phyloP scores from a whole-genome alignment of 2,329 filamentous ascomycete species.

The Aspergillus fijiensis region DNA sequence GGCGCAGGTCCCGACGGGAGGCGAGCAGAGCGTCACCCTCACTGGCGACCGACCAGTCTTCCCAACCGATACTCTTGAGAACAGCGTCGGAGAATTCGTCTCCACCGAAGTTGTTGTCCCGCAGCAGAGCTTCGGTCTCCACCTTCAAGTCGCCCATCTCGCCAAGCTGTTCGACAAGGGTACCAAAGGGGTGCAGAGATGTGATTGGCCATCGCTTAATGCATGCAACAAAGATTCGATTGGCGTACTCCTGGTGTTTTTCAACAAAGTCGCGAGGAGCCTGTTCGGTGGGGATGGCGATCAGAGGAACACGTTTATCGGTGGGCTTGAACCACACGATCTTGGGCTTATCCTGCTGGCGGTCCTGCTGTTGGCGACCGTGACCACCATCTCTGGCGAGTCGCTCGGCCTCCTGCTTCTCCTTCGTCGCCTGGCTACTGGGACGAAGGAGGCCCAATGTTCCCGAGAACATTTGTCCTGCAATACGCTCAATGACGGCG shows the following conservation, averaged over 20 bases:
- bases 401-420: slow-evolving; percentile 97
- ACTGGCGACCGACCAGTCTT: slow-evolving; percentile 83
- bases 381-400: slow-evolving; percentile 80
- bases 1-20: slow-evolving; percentile 83
- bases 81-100: slow-evolving; percentile 98
- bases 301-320: slow-evolving; percentile 95
- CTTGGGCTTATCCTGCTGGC: slow-evolving; percentile 94
- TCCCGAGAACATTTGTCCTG: slow-evolving; percentile 98
- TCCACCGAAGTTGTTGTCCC: slow-evolving; percentile 97
- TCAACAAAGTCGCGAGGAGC: slow-evolving; percentile 97
- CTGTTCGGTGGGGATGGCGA: slow-evolving; percentile 97
- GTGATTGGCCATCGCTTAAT: slow-evolving; percentile 99
- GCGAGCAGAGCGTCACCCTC: slow-evolving; percentile 75
- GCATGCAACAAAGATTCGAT: slow-evolving; percentile 96
- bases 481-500: slow-evolving; percentile 92
- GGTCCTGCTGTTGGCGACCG: slow-evolving; percentile 72
- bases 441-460: slow-evolving; percentile 91
- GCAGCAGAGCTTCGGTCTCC: slow-evolving; percentile 92
- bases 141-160: slow-evolving; percentile 97
- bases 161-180: slow-evolving; percentile 92
- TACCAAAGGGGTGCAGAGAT: slow-evolving; percentile 97
- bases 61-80: slow-evolving; percentile 83
- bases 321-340: slow-evolving; percentile 99
- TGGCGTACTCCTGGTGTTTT: slow-evolving; percentile 95
- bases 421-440: slow-evolving; percentile 97